Conservation (phyloP, 164 flowering plant species). For the Kalanchoe fedtschenkoi region DNA sequence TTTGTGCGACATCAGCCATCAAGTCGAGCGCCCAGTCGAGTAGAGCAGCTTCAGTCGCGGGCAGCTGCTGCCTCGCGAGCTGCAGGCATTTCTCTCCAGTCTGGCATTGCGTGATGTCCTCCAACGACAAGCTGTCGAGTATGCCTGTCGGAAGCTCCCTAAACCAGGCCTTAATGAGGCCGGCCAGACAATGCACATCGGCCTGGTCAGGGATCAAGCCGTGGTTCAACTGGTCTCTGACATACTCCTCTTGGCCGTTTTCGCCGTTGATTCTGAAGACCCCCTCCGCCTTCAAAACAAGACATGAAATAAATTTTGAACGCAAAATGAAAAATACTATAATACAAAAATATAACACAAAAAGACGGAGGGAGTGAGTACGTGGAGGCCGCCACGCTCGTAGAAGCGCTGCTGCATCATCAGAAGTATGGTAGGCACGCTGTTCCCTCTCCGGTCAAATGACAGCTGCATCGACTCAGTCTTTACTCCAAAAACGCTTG, state of each 20-base stretch:
- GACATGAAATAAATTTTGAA: neutral
- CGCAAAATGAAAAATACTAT: neutral
- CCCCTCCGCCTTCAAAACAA: slow-evolving; percentile 64
- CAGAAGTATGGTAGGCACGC: slow-evolving; percentile 87
- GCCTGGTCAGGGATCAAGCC: slow-evolving; percentile 67
- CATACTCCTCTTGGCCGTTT: slow-evolving; percentile 75
- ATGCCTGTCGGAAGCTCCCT: slow-evolving; percentile 43
- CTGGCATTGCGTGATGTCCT: slow-evolving; percentile 33
- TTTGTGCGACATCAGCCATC: slow-evolving; percentile 44
- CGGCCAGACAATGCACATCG: slow-evolving; percentile 90
- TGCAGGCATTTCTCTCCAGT: slow-evolving; percentile 33
- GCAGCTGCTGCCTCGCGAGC: slow-evolving; percentile 32
- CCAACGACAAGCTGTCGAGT: slow-evolving; percentile 35
- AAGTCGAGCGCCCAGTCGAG: slow-evolving; percentile 41
- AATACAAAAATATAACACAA: neutral
- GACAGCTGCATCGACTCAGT: slow-evolving; percentile 96
- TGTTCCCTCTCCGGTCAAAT: slow-evolving; percentile 77
- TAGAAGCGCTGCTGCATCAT: slow-evolving; percentile 81
- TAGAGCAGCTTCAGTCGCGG: slow-evolving; percentile 35
- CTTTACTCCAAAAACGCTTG: slow-evolving; percentile 85
- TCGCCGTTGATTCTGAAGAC: slow-evolving; percentile 81
- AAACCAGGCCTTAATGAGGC: slow-evolving; percentile 78
- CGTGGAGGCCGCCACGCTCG: slow-evolving; percentile 68
- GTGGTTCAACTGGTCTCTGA: slow-evolving; percentile 70
- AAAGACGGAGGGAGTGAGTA: slow-evolving; percentile 6